Evolutionary conservation across 768 basidiomycete genomes (phyloP), one percentile per base, ranked within the genome.

Genomic region (Naganishia vaughanmartiniae): DNA sequence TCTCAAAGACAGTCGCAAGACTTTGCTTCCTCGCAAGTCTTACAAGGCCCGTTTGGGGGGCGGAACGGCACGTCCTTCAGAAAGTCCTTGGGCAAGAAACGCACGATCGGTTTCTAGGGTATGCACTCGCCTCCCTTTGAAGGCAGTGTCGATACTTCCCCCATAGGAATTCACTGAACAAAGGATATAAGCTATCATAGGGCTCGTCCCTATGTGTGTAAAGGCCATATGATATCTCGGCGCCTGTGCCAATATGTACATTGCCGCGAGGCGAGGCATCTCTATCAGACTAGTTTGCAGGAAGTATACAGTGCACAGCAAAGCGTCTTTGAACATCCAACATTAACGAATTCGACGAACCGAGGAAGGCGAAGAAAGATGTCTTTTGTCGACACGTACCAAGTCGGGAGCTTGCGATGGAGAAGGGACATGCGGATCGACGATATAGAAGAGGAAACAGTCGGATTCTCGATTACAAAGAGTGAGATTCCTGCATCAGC

Each of bases 61-160:
- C 54, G 69, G 10, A 42, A 28, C 24, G 57, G 31, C 26, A 1
- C 24, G 11, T 53, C 55, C 30, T 46, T 39, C 28, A 45, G 55
- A 17, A 63, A 28, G 24, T 57, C 46, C 4, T n/a, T 53, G 48
- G 33, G 36, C 26, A 70, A 70, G 51, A 70, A 65, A 33, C 69
- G 69, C 21, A 65, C 56, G 21, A 55, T 70, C 24, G 69, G 69
- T 17, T 70, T 70, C 51, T 70, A 36, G 17, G 55, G 30, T 57
- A n/a, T 26, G 21, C 34, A 57, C 4, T 4, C 55, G 34, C 30
- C 4, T 33, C 55, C 55, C 55, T 51, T 51, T 51, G 14, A 51
- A 51, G 48, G 48, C 48, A 51, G 48, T 4, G n/a, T 51, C 21
- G 4, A 26, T 26, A 51, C 48, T 51, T 51, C 48, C n/a, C 15